Evolutionary conservation across 306 rosid genomes (phyloP).

Genomic region (Trichosanthes cucumerina): DNA sequence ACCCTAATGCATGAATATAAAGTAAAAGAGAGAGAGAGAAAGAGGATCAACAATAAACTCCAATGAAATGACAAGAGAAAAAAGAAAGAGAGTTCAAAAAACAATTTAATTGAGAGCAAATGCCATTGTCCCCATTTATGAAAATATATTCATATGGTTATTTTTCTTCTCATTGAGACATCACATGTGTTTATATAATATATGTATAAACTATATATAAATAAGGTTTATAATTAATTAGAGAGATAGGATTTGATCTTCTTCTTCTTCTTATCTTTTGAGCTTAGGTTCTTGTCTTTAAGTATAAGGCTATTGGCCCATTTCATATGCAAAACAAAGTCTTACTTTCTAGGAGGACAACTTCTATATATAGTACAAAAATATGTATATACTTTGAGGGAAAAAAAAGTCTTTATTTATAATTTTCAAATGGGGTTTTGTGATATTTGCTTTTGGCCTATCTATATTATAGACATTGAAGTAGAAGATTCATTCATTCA

Average conservation of each 20-base stretch:
- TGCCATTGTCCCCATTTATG: not conserved
- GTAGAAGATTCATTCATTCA: not conserved
- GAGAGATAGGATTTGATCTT: not conserved
- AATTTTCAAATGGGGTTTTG: not conserved
- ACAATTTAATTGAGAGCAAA: slow-evolving; percentile 7
- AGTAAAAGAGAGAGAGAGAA: not conserved
- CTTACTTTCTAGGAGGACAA: not conserved
- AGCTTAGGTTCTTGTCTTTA: not conserved
- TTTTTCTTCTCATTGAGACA: slow-evolving; percentile 7
- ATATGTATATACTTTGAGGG: not conserved
- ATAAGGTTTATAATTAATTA: not conserved
- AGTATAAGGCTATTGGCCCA: not conserved
- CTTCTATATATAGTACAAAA: not conserved
- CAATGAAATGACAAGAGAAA: slow-evolving; percentile 3
- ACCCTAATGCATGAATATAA: not conserved
- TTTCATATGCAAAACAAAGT: slow-evolving; percentile 7
- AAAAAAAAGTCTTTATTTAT: not conserved
- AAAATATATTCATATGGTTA: slow-evolving; percentile 5
- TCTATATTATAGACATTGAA: not conserved
- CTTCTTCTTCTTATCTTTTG: not conserved
- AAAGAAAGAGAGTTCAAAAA: not conserved
- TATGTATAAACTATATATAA: not conserved
- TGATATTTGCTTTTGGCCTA: not conserved
- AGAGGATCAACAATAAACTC: not conserved
- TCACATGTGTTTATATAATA: not conserved